A percentile compares a stretch with the other conserved stretches of the same genome.
Conservation (phyloP, 2,329 filamentous ascomycete genomes). For the Aspergillus texensis region DNA sequence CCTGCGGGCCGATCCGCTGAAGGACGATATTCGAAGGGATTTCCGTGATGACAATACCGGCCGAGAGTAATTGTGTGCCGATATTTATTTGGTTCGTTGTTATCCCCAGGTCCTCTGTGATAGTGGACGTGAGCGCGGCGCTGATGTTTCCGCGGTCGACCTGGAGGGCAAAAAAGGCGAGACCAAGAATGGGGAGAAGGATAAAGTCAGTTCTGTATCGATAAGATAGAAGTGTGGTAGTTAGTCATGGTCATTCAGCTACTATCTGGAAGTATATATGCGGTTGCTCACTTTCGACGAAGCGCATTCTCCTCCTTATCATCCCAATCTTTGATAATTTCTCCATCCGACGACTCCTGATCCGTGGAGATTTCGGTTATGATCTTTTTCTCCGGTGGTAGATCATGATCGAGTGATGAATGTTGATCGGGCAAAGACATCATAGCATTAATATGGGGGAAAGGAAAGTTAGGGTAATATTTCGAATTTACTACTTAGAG, state of each 20-base stretch:
- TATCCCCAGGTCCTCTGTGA: constrained; percentile 54
- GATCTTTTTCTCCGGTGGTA: background rate
- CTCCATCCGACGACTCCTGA: background rate
- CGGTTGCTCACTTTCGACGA: background rate
- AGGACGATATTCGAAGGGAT: constrained; percentile 58
- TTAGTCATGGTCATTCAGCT: background rate
- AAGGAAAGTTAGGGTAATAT: background rate
- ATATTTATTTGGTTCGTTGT: constrained; percentile 59
- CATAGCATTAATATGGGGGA: background rate
- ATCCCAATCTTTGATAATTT: background rate
- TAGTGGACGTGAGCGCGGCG: constrained; percentile 56
- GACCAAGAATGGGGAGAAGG: background rate
- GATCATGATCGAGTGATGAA: background rate
- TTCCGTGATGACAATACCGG: constrained; percentile 52
- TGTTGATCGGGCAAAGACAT: background rate
- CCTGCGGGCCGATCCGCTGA: constrained; percentile 54
- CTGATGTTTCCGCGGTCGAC: constrained; percentile 47
- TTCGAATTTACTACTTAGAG: background rate
- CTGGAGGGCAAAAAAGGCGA: constrained; percentile 11
- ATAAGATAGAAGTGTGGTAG: background rate
- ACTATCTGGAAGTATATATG: background rate
- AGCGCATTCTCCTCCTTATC: constrained; percentile 2
- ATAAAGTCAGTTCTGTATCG: background rate
- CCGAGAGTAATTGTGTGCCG: constrained; percentile 54
- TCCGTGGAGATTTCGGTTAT: background rate